These are phyloP conservation scores for Sporisorium sorghi DNA, from an alignment of 1,284 basidiomycete species.

Conservation along the genomic window DNA sequence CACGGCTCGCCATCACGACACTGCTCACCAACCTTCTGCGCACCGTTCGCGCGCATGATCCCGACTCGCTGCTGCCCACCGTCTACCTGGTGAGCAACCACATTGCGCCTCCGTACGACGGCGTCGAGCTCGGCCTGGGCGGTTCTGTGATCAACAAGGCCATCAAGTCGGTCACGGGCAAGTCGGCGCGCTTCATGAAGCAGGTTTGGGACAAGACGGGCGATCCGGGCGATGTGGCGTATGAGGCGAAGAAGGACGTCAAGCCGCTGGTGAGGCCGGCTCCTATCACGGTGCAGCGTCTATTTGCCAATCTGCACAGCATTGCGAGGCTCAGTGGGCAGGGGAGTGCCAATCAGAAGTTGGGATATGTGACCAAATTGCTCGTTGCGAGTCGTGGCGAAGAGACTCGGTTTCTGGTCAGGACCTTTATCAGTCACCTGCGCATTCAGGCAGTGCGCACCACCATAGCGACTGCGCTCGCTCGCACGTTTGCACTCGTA, in stretches of 20 bases:
- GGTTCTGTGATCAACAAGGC: conserved; percentile 80
- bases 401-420: conserved; percentile 84
- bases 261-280: conserved; percentile 61
- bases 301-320: conserved; percentile 70
- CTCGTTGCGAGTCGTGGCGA: conserved; percentile 86
- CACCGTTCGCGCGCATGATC: conserved; percentile 77
- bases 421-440: conserved; percentile 83
- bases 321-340: conserved; percentile 75
- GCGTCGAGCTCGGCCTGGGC: conserved; percentile 70
- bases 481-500: conserved; percentile 79
- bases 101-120: conserved; percentile 75
- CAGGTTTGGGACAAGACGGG: conserved; percentile 71
- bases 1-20: conserved; percentile 83
- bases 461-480: conserved; percentile 83
- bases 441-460: conserved; percentile 84
- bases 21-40: conserved; percentile 84
- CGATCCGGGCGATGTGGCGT: conserved; percentile 68
- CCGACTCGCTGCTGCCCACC: conserved; percentile 79
- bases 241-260: conserved; percentile 63
- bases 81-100: conserved; percentile 91
- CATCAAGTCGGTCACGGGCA: conserved; percentile 84
- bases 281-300: conserved; percentile 61
- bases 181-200: conserved; percentile 77
- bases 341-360: conserved; percentile 81
- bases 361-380: conserved; percentile 82